A percentile compares a stretch with the other conserved stretches of the same genome.
phyloP scores from a whole-genome alignment of 108 stramenopile genomes.

The Chaetoceros muelleri region DNA sequence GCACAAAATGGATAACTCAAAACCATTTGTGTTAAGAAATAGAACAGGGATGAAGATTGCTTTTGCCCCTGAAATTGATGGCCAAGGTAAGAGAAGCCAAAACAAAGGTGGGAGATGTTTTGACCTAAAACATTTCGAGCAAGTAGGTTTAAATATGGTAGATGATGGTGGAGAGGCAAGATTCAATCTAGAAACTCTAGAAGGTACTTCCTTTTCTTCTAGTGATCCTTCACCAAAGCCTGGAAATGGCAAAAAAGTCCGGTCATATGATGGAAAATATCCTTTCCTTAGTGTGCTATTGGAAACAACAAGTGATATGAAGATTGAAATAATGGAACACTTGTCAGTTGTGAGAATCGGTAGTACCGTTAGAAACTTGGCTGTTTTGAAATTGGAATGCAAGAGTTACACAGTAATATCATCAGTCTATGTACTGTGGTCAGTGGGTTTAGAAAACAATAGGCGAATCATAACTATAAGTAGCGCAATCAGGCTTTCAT shows the following conservation, averaged over 20 bases:
- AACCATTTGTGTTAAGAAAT: conserved; percentile 58
- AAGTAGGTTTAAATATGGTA: conserved; percentile 9
- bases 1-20: conserved; percentile 30
- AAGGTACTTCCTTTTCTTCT: conserved; percentile 3
- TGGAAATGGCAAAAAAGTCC: conserved; percentile 20
- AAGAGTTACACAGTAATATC: conserved; percentile 2
- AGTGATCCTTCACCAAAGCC: neutral
- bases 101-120: conserved; percentile 17
- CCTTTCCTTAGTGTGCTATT: conserved; percentile 36
- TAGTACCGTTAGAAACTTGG: conserved; percentile 20
- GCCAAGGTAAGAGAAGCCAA: neutral
- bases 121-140: conserved; percentile 19
- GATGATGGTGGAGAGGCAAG: conserved; percentile 35
- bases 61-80: conserved; percentile 24
- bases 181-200: conserved; percentile 37
- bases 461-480: conserved; percentile 51
- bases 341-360: conserved; percentile 47
- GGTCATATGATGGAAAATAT: conserved; percentile 42
- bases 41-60: conserved; percentile 41
- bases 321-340: conserved; percentile 25
- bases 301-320: conserved; percentile 28
- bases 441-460: conserved; percentile 48
- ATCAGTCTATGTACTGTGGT: conserved; percentile 40
- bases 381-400: conserved; percentile 3
- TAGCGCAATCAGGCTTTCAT: conserved; percentile 33